Evolutionary conservation across 306 rosid species (phyloP), one percentile per base, ranked within the genome.

Genomic region (Clitoria ternatea): DNA sequence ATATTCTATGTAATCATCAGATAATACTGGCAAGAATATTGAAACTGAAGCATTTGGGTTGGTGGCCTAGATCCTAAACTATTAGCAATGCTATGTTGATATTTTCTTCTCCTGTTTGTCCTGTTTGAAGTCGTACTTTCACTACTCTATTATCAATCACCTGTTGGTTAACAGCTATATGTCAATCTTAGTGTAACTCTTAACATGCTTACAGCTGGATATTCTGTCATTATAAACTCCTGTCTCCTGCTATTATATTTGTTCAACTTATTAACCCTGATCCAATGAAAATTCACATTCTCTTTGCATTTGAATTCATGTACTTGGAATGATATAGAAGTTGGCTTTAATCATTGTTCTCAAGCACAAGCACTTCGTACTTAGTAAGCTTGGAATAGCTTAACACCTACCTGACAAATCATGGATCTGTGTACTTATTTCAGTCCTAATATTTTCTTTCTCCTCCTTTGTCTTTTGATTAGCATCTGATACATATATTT

Each of bases 121-220:
- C 54, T 24, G 37, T 50, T 47, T 42, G n/a, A 33, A 61, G n/a
- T 33, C 49, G 5, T 12, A 26, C 22, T 73, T 26, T 26, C 35
- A 17, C 15, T 15, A 35, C 22, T 62, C 22, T 27, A 36, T 57
- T 62, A 48, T 19, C 50, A n/a, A 15, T 61, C 15, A 61, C 26
- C 7, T 57, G 13, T 72, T 47, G 55, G 26, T 50, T 73, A 39
- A 40, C 22, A 29, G 27, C 13, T 27, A 27, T 49, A 17, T 37
- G 12, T 13, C 10, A 27, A 62, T 73, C 65, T 65, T 36, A 61
- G 42, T 18, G 70, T 48, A 12, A 47, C 64, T 62, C 78, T 52
- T 52, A 18, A 36, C 9, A 33, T 48, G 20, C 76, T 11, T 1
- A 44, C 36, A 55, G 45, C 48, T 76, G 43, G 66, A 33, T 62